Conservation (phyloP, 768 basidiomycete species). For the Boletus coccyginus region DNA sequence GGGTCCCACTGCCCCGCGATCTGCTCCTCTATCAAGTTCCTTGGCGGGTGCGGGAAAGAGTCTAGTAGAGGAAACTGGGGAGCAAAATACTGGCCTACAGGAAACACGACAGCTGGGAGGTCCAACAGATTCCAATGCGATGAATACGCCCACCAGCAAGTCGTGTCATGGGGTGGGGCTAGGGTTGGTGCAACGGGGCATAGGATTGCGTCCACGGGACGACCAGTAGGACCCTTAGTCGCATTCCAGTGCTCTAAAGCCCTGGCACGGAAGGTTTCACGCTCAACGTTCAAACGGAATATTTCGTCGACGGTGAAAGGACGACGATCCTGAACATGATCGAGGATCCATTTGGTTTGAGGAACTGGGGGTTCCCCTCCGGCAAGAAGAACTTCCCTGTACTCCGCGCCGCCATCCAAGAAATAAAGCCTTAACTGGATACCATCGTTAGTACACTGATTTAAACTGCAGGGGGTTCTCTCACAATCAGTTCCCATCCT, state of each 20-base stretch:
- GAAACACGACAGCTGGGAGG: conserved; percentile 47
- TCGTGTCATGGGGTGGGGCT: conserved; percentile 47
- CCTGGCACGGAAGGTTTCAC: conserved; percentile 40
- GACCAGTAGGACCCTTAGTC: conserved; percentile 35
- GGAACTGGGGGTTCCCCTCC: conserved; percentile 38
- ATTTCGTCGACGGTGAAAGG: conserved; percentile 41
- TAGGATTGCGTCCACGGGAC: conserved; percentile 47
- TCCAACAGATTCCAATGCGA: conserved; percentile 55
- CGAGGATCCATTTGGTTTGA: conserved; percentile 43
- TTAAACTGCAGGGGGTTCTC: neutral
- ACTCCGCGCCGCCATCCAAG: conserved; percentile 48
- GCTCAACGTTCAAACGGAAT: conserved; percentile 43
- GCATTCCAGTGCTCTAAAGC: conserved; percentile 47
- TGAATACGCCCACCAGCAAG: conserved; percentile 49
- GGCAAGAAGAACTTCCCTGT: conserved; percentile 34
- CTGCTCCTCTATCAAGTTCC: conserved; percentile 36
- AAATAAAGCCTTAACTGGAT: conserved; percentile 45
- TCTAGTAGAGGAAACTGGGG: conserved; percentile 12
- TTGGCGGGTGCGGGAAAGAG: conserved; percentile 21
- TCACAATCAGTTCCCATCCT: conserved; percentile 48
- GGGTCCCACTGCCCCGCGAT: conserved; percentile 42
- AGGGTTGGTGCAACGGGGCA: conserved; percentile 46
- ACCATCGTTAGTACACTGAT: conserved; percentile 14
- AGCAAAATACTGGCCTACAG: conserved; percentile 38
- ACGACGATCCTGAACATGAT: conserved; percentile 36